These are phyloP conservation scores for Lolium multiflorum DNA, from an alignment of 176 grass and related monocot species.

Conservation along the genomic window DNA sequence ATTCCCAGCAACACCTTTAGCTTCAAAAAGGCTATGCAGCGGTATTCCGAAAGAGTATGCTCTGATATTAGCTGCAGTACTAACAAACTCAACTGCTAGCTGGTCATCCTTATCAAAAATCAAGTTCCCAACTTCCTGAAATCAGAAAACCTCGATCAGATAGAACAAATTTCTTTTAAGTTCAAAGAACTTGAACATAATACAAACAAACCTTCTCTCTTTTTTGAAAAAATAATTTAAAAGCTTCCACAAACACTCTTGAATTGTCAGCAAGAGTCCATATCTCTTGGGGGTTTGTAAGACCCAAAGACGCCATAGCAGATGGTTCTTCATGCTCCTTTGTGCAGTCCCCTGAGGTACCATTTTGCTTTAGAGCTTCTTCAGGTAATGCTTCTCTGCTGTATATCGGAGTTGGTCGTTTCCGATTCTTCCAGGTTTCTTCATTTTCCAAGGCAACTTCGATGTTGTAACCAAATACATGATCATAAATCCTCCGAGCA, in stretches of 20 bases:
- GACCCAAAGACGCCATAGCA: constrained; percentile 74
- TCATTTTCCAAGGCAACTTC: constrained; percentile 78
- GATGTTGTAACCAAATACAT: constrained; percentile 96
- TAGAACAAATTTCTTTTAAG: not conserved
- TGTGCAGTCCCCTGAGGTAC: constrained; percentile 36
- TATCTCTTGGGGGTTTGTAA: constrained; percentile 91
- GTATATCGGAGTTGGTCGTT: constrained; percentile 71
- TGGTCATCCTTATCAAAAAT: constrained; percentile 99
- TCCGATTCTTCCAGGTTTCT: constrained; percentile 95
- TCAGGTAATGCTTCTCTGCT: constrained; percentile 62
- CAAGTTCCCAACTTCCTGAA: constrained; percentile 86
- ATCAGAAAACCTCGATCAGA: not conserved
- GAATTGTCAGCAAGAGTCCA: constrained; percentile 92
- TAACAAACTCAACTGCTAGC: constrained; percentile 92
- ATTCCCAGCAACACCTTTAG: constrained; percentile 99
- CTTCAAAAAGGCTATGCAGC: constrained; percentile 93
- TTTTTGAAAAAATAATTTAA: constrained; percentile 86
- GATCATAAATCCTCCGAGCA: constrained; percentile 82
- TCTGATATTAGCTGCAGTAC: constrained; percentile 95
- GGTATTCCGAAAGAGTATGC: constrained; percentile 95
- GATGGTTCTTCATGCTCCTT: constrained; percentile 54
- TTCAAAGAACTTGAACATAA: constrained; percentile 7
- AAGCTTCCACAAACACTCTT: constrained; percentile 85
- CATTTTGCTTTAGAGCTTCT: constrained; percentile 61
- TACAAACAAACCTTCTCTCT: constrained; percentile 66